Percentiles rank a stretch among this genome's conserved stretches.
Conservation (phyloP, 305 asterid genomes). For the Withania somnifera region DNA sequence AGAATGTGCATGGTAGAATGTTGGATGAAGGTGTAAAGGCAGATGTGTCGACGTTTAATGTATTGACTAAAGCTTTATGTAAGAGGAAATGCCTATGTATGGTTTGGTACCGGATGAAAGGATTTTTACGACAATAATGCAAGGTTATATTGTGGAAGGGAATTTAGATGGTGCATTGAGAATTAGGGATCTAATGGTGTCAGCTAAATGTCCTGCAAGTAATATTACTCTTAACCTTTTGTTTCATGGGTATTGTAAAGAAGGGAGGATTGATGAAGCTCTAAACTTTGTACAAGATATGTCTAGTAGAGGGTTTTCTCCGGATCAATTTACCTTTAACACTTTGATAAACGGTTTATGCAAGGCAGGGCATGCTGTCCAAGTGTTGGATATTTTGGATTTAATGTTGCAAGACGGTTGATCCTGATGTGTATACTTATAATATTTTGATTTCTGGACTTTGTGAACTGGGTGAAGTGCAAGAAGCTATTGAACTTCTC, state of each 20-base stretch:
- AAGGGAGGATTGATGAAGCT: constrained; percentile 61
- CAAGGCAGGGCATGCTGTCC: constrained; percentile 63
- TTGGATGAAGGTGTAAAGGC: constrained; percentile 35
- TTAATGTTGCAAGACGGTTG: constrained; percentile 76
- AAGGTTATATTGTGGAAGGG: constrained; percentile 75
- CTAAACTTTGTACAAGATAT: constrained; percentile 52
- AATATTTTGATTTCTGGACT: constrained; percentile 70
- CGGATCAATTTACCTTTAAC: constrained; percentile 63
- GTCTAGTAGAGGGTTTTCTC: constrained; percentile 55
- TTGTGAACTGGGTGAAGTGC: constrained; percentile 61
- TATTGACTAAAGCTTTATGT: constrained; percentile 76
- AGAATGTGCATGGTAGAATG: constrained; percentile 67
- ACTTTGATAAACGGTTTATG: constrained; percentile 72
- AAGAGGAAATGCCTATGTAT: constrained; percentile 69
- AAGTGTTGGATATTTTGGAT: constrained; percentile 69
- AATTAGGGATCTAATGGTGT: constrained; percentile 64
- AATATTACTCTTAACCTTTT: constrained; percentile 65
- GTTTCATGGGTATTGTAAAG: constrained; percentile 78
- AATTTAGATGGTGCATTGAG: constrained; percentile 65
- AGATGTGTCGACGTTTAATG: constrained; percentile 76
- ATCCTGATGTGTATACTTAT: constrained; percentile 64
- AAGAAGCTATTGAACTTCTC: constrained; percentile 62
- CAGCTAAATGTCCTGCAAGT: constrained; percentile 44
- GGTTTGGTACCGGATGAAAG: constrained; percentile 74
- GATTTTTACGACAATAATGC: constrained; percentile 79